Percentiles rank a stretch among this genome's conserved stretches.
phyloP scores from a whole-genome alignment of 768 basidiomycete genomes.

The Agrocybe chaxingu region DNA sequence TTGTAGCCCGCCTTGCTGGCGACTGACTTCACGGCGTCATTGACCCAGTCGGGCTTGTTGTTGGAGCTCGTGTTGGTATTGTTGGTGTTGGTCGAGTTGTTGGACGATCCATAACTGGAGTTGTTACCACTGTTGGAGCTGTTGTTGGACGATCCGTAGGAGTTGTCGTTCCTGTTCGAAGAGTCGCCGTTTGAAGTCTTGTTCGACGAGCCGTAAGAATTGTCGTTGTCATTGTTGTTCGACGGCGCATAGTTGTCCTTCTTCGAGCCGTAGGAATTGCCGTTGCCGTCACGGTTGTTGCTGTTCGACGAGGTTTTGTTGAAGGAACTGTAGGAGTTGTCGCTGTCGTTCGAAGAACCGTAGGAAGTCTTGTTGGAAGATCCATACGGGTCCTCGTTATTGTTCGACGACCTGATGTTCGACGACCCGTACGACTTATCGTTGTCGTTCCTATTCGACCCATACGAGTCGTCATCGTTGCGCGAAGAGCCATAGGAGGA shows the following conservation, averaged over 20 bases:
- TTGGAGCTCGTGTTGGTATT: slow-evolving; percentile 12
- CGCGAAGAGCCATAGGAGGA: slow-evolving; percentile 17
- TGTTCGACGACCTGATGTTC: slow-evolving; percentile 17
- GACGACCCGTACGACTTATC: slow-evolving; percentile 16
- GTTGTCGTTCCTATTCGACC: slow-evolving; percentile 12
- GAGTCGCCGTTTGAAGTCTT: slow-evolving; percentile 1
- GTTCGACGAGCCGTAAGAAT: slow-evolving; percentile 11
- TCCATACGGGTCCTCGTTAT: slow-evolving; percentile 11
- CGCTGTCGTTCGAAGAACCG: slow-evolving; percentile 12
- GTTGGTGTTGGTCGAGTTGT: slow-evolving; percentile 17
- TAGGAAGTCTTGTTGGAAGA: slow-evolving; percentile 7
- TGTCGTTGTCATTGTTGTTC: slow-evolving; percentile 10
- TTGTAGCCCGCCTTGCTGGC: slow-evolving; percentile 42
- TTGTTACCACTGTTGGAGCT: slow-evolving; percentile 12
- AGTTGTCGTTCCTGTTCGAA: slow-evolving; percentile 8
- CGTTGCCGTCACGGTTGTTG: slow-evolving; percentile 16
- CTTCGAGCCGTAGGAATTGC: slow-evolving; percentile 7
- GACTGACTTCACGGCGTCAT: slow-evolving; percentile 35
- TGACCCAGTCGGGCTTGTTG: slow-evolving; percentile 17
- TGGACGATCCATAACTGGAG: slow-evolving; percentile 18
- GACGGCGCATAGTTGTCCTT: slow-evolving; percentile 14
- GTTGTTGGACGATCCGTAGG: slow-evolving; percentile 19
- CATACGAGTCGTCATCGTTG: slow-evolving; percentile 18
- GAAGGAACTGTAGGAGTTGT: slow-evolving; percentile 12
- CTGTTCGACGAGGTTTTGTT: slow-evolving; percentile 8